Evolutionary conservation across 148 eudicot species (phyloP).

Genomic region (Limonium bicolor): DNA sequence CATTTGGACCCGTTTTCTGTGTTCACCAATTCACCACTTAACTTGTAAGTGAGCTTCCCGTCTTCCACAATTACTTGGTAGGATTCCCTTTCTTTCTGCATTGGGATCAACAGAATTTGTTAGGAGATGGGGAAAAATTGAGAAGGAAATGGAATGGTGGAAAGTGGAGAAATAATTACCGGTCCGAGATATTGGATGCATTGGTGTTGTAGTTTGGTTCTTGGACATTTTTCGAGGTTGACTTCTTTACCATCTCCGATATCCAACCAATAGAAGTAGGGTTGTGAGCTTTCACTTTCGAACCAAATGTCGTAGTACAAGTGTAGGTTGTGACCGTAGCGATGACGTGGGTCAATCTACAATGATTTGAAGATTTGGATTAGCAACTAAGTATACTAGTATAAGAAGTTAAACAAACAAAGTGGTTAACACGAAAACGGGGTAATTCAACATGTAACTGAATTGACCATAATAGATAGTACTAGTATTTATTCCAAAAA

Average conservation of each 20-base stretch:
- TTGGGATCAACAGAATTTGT: not conserved
- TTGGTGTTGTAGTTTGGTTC: constrained; percentile 49
- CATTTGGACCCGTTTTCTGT: constrained; percentile 64
- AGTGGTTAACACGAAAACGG: too few species aligned
- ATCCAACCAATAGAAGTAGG: constrained; percentile 98
- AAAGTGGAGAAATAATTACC: constrained; percentile 18
- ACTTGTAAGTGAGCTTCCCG: constrained; percentile 59
- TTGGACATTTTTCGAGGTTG: constrained; percentile 49
- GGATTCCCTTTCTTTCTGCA: constrained; percentile 64
- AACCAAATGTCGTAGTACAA: constrained; percentile 78
- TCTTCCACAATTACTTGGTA: constrained; percentile 70
- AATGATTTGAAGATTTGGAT: too few species aligned
- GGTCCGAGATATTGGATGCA: constrained; percentile 92
- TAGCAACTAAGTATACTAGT: too few species aligned
- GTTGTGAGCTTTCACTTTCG: constrained; percentile 76
- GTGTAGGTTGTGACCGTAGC: constrained; percentile 94
- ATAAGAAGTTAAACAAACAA: too few species aligned
- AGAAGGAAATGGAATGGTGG: too few species aligned
- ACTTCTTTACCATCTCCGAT: constrained; percentile 80
- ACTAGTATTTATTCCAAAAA: too few species aligned
- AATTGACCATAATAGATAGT: too few species aligned
- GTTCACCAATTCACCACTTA: constrained; percentile 42
- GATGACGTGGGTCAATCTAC: constrained; percentile 94
- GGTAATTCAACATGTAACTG: too few species aligned
- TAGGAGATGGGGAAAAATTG: too few species aligned